Evolutionary conservation across 1,284 basidiomycete species (phyloP).

Genomic region (Rhodofomes roseus): DNA sequence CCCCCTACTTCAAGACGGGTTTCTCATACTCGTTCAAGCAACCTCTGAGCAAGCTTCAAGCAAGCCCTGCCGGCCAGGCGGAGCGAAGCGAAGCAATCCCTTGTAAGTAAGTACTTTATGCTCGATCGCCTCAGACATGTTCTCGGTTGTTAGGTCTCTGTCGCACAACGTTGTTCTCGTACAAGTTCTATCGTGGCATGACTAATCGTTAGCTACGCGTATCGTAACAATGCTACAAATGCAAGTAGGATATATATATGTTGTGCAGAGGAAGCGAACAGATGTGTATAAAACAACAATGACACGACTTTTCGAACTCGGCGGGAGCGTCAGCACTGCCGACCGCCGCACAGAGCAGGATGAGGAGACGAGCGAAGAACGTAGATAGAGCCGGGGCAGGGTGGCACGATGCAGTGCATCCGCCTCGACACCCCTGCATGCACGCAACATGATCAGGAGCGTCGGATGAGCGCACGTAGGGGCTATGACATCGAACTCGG

Average conservation of each 20-base stretch:
- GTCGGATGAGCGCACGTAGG: neutral
- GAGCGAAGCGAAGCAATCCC: no score
- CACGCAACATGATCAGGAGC: conserved; percentile 10
- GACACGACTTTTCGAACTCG: conserved; percentile 7
- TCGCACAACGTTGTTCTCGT: neutral
- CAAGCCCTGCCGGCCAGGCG: no score
- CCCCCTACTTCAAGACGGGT: no score
- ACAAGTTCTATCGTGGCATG: conserved; percentile 13
- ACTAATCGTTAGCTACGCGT: conserved; percentile 24
- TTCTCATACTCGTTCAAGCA: no score
- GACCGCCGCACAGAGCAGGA: conserved; percentile 1
- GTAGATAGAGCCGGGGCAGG: neutral
- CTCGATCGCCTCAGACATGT: no score
- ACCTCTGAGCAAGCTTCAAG: no score
- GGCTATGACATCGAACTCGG: conserved; percentile 4
- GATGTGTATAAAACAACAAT: conserved; percentile 14
- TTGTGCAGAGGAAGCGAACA: conserved; percentile 14
- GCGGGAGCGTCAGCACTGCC: neutral
- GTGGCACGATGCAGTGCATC: neutral
- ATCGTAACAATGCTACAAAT: conserved; percentile 25
- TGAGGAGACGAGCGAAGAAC: conserved; percentile 2
- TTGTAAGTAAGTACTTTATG: no score
- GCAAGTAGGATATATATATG: conserved; percentile 28
- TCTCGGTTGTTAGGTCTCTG: no score
- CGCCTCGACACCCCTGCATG: neutral